These are phyloP conservation scores for Phytopythium kandeliae DNA, from an alignment of 352 stramenopile genomes.

Conservation along the genomic window DNA sequence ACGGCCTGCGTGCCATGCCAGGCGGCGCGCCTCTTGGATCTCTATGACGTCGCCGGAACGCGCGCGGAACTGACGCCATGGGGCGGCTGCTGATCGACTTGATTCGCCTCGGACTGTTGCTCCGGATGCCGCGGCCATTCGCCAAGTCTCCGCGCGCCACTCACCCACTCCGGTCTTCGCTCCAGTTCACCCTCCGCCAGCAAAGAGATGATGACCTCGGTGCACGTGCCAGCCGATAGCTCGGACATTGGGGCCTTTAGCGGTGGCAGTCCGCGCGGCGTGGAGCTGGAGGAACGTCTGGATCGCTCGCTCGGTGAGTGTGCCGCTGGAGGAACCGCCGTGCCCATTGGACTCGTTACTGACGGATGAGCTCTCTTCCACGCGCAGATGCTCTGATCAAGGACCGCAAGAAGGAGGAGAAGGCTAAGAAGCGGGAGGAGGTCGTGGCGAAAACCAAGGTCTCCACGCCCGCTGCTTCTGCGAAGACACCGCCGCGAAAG, in stretches of 20 bases:
- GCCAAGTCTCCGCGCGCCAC: conserved; percentile 4
- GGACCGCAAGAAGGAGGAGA: conserved; percentile 51
- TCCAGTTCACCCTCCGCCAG: no score
- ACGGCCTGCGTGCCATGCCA: no score
- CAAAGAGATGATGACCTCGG: conserved; percentile 14
- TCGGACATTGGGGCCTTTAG: neutral
- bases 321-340: neutral
- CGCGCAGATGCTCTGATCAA: conserved; percentile 59
- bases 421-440: conserved; percentile 41
- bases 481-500: conserved; percentile 13
- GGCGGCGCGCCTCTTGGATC: no score
- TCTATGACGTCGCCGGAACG: conserved; percentile 2
- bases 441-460: conserved; percentile 18
- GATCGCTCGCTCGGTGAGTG: conserved; percentile 36
- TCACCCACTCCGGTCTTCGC: neutral
- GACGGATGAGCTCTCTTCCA: neutral
- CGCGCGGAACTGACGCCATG: conserved; percentile 11
- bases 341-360: neutral
- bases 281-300: conserved; percentile 31
- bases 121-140: neutral
- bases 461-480: conserved; percentile 4
- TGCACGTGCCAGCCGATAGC: conserved; percentile 7
- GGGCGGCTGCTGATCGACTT: conserved; percentile 7
- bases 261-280: conserved; percentile 17
- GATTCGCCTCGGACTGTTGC: conserved; percentile 2